Evolutionary conservation across 2,329 filamentous ascomycete genomes (phyloP).

Genomic region (Coleophoma crateriformis): DNA sequence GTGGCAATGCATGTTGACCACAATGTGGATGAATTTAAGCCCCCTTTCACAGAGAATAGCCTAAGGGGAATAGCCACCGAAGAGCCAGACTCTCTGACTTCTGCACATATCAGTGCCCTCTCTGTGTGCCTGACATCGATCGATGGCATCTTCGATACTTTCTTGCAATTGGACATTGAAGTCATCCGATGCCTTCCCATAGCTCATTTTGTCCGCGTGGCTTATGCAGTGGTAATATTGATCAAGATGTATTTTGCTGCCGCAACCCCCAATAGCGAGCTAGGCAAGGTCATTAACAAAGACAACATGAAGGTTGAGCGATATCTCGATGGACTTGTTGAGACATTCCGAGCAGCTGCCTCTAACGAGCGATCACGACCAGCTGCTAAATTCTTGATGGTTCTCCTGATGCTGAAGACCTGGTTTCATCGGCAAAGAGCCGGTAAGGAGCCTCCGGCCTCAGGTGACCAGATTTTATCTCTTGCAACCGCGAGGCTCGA

Average conservation of each 20-base stretch:
- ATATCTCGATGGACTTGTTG: slow-evolving; percentile 65
- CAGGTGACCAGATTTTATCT: slow-evolving; percentile 1
- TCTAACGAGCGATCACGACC: slow-evolving; percentile 59
- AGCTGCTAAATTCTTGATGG: slow-evolving; percentile 64
- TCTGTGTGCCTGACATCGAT: slow-evolving; percentile 46
- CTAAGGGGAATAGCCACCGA: slow-evolving; percentile 9
- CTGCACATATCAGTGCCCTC: slow-evolving; percentile 43
- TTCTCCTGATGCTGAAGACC: slow-evolving; percentile 62
- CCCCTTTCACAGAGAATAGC: slow-evolving; percentile 25
- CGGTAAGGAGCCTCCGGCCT: slow-evolving; percentile 9
- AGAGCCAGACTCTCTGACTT: slow-evolving; percentile 16
- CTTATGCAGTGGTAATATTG: slow-evolving; percentile 51
- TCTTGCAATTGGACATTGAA: slow-evolving; percentile 40
- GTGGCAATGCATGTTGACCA: slow-evolving; percentile 52
- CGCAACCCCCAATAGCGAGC: slow-evolving; percentile 55
- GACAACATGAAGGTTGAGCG: slow-evolving; percentile 59
- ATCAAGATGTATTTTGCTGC: slow-evolving; percentile 58
- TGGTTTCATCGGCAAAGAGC: slow-evolving; percentile 42
- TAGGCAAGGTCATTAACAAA: slow-evolving; percentile 65
- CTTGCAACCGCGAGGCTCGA: background rate
- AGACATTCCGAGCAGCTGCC: slow-evolving; percentile 60
- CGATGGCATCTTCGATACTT: slow-evolving; percentile 46
- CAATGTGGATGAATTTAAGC: slow-evolving; percentile 44
- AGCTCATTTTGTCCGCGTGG: slow-evolving; percentile 45
- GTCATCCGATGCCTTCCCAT: slow-evolving; percentile 43